Conservation (phyloP, 441 rosid genomes). For the Pelargonium australe region DNA sequence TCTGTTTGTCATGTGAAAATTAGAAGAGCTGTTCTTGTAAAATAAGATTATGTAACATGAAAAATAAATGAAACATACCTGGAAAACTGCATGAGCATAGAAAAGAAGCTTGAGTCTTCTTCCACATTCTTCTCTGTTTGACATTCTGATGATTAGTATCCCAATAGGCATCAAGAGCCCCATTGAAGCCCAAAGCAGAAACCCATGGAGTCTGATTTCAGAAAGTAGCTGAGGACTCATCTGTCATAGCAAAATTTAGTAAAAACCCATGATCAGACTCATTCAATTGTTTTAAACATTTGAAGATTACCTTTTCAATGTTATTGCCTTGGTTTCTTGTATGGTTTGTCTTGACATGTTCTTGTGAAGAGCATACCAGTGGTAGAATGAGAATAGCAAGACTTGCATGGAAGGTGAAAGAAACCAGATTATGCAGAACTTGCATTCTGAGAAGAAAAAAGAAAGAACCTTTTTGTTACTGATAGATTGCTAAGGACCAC, state of each 20-base stretch:
- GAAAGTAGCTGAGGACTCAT: slow-evolving; percentile 35
- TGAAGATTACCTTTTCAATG: slow-evolving; percentile 27
- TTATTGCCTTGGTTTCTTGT: slow-evolving; percentile 11
- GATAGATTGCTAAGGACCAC: background rate
- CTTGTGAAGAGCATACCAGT: slow-evolving; percentile 24
- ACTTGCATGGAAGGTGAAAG: slow-evolving; percentile 14
- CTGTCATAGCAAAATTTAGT: slow-evolving; percentile 22
- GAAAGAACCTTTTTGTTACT: no score
- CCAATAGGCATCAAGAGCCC: slow-evolving; percentile 73
- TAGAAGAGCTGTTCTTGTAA: background rate
- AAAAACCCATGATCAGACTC: slow-evolving; percentile 15
- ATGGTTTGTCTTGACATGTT: slow-evolving; percentile 6
- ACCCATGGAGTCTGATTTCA: slow-evolving; percentile 62
- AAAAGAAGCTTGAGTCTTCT: slow-evolving; percentile 39
- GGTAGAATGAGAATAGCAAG: slow-evolving; percentile 24
- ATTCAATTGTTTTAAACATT: background rate
- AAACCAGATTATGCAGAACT: slow-evolving; percentile 19
- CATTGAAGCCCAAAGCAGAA: slow-evolving; percentile 73
- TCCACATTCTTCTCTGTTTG: slow-evolving; percentile 37
- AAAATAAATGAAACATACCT: slow-evolving; percentile 38
- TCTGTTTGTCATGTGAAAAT: background rate
- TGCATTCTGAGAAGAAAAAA: slow-evolving; percentile 22
- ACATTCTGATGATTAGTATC: slow-evolving; percentile 57
- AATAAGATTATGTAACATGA: slow-evolving; percentile 9
- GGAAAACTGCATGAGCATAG: slow-evolving; percentile 53